Conservation (phyloP, 805 yeast species). For the Ogataea ganodermae region DNA sequence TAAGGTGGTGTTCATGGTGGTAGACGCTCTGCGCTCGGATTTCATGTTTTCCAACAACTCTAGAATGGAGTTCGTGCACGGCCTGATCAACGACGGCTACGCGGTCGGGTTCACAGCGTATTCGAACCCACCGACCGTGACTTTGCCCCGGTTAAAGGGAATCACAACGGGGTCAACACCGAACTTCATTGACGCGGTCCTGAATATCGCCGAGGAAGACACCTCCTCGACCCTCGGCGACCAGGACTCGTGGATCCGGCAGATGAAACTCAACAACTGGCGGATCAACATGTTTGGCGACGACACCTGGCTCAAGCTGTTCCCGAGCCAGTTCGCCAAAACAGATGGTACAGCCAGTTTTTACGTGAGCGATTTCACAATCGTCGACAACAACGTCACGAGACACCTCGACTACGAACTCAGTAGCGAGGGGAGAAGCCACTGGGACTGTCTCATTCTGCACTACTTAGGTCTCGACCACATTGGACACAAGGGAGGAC, state of each 20-base stretch:
- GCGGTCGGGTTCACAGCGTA: slow-evolving; percentile 90
- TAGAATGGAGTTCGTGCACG: slow-evolving; percentile 66
- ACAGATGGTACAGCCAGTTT: slow-evolving; percentile 90
- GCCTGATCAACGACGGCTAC: slow-evolving; percentile 58
- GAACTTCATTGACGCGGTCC: slow-evolving; percentile 87
- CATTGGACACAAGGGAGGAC: slow-evolving; percentile 97
- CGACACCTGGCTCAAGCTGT: slow-evolving; percentile 94
- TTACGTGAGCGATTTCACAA: slow-evolving; percentile 91
- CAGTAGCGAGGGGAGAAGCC: slow-evolving; percentile 31
- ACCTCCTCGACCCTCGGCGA: slow-evolving; percentile 62
- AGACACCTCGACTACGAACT: slow-evolving; percentile 74
- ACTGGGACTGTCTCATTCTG: slow-evolving; percentile 85
- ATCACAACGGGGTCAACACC: slow-evolving; percentile 95
- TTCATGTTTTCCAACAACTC: slow-evolving; percentile 72
- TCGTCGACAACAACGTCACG: slow-evolving; percentile 92
- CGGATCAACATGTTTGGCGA: slow-evolving; percentile 88
- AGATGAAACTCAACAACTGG: slow-evolving; percentile 47
- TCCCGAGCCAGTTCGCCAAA: slow-evolving; percentile 66
- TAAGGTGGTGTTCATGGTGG: slow-evolving; percentile 76
- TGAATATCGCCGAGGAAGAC: slow-evolving; percentile 91
- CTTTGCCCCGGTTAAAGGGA: slow-evolving; percentile 90
- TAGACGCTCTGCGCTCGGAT: slow-evolving; percentile 92
- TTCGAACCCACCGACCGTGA: slow-evolving; percentile 95
- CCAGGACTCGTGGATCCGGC: slow-evolving; percentile 88
- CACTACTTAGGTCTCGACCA: slow-evolving; percentile 96